phyloP scores from a whole-genome alignment of 441 rosid genomes.

The Pelargonium fulgidum region DNA sequence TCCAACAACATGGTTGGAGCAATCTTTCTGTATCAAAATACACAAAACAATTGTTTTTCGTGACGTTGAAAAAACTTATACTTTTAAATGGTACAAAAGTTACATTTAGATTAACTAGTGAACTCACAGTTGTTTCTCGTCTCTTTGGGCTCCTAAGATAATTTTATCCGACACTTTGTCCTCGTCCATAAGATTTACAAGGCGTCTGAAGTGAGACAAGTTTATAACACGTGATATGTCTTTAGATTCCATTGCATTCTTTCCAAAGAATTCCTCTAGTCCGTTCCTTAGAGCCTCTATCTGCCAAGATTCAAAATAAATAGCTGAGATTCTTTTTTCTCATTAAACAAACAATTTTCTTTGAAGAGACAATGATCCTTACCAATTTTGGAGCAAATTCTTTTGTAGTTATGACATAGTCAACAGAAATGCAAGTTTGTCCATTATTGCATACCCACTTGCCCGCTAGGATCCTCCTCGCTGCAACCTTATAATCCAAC shows the following conservation, averaged over 20 bases:
- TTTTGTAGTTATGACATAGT: slow-evolving; percentile 53
- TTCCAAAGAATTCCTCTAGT: slow-evolving; percentile 33
- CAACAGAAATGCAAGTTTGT: slow-evolving; percentile 58
- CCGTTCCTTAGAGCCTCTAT: slow-evolving; percentile 27
- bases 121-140: slow-evolving; percentile 33
- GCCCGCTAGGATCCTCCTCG: slow-evolving; percentile 49
- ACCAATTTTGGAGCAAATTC: slow-evolving; percentile 52
- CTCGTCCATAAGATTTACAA: slow-evolving; percentile 35
- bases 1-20: slow-evolving; percentile 58
- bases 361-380: slow-evolving; percentile 15
- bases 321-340: too few species aligned
- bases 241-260: slow-evolving; percentile 31
- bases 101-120: neutral
- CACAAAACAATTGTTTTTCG: neutral
- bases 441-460: slow-evolving; percentile 66
- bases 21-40: slow-evolving; percentile 35
- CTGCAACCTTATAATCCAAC: slow-evolving; percentile 35
- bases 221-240: slow-evolving; percentile 36
- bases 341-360: neutral
- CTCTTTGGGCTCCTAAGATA: slow-evolving; percentile 37
- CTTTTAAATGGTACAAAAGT: neutral
- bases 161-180: slow-evolving; percentile 28
- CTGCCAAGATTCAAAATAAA: slow-evolving; percentile 10
- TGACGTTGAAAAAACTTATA: neutral
- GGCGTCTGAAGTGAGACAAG: slow-evolving; percentile 34